Evolutionary conservation across 352 stramenopile species (phyloP).

Genomic region (Phytophthora boehmeriae): DNA sequence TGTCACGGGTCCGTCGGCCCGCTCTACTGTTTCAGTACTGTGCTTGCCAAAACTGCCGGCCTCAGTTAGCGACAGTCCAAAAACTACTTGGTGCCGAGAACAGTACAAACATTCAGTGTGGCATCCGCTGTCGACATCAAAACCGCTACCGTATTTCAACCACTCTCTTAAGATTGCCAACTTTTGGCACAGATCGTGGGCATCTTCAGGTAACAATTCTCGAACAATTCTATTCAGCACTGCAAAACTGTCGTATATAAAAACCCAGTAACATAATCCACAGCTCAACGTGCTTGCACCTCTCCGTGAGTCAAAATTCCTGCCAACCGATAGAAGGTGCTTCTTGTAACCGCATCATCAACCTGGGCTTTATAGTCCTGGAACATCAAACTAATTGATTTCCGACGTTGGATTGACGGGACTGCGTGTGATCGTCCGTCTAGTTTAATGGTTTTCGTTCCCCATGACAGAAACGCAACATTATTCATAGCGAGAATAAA

Average conservation of each 20-base stretch:
- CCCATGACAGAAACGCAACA: slow-evolving; percentile 27
- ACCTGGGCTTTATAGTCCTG: slow-evolving; percentile 2
- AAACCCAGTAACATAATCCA: slow-evolving; percentile 35
- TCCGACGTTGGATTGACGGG: slow-evolving; percentile 14
- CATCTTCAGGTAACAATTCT: slow-evolving; percentile 1
- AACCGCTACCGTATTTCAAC: slow-evolving; percentile 16
- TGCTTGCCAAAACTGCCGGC: too few species aligned
- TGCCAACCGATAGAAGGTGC: slow-evolving; percentile 20
- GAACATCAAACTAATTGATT: slow-evolving; percentile 3
- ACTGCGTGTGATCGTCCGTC: slow-evolving; percentile 1
- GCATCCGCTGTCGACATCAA: neutral
- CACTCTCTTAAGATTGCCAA: slow-evolving; percentile 5
- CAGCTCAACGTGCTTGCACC: slow-evolving; percentile 8
- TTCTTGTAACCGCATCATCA: neutral
- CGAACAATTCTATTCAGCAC: slow-evolving; percentile 17
- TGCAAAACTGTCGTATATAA: slow-evolving; percentile 33
- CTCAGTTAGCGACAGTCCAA: slow-evolving; percentile 3
- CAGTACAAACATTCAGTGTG: neutral
- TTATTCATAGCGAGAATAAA: slow-evolving; percentile 6
- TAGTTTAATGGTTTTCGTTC: slow-evolving; percentile 19
- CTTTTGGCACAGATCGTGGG: neutral
- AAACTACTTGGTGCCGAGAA: neutral
- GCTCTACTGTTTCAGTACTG: too few species aligned
- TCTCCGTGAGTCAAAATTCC: slow-evolving; percentile 13
- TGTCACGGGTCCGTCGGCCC: too few species aligned